Conservation (phyloP, 371 early-diverging fungal genomes). For the Mucor racemosus region DNA sequence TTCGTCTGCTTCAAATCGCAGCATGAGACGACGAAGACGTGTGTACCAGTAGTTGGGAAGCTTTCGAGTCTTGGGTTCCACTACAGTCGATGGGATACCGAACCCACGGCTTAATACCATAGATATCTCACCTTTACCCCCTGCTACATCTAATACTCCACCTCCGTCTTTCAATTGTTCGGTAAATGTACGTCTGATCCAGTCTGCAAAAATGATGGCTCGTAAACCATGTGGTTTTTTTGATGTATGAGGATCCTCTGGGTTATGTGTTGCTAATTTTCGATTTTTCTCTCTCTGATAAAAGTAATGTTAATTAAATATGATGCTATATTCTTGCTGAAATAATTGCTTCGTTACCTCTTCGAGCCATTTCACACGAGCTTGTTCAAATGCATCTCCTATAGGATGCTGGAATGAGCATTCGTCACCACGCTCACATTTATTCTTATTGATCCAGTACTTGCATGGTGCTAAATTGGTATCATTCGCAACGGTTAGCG, state of each 20-base stretch:
- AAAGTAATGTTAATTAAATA: background rate
- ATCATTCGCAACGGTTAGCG: background rate
- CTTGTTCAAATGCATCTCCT: constrained; percentile 31
- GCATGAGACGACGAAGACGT: constrained; percentile 47
- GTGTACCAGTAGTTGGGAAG: constrained; percentile 51
- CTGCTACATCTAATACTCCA: constrained; percentile 61
- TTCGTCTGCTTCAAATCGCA: constrained; percentile 38
- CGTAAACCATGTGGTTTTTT: constrained; percentile 58
- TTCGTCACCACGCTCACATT: constrained; percentile 40
- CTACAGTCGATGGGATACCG: constrained; percentile 48
- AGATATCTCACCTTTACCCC: constrained; percentile 64
- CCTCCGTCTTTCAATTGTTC: constrained; percentile 16
- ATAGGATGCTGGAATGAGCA: constrained; percentile 57
- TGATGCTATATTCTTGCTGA: too few relatives aligned
- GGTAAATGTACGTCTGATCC: constrained; percentile 51
- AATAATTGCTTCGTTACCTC: constrained; percentile 33
- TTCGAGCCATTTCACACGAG: constrained; percentile 45
- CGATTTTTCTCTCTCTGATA: constrained; percentile 35
- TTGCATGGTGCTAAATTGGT: constrained; percentile 48
- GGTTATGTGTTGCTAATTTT: constrained; percentile 41
- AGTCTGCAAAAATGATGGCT: constrained; percentile 58
- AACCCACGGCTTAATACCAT: constrained; percentile 58
- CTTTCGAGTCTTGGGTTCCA: constrained; percentile 61
- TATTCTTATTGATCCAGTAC: constrained; percentile 62
- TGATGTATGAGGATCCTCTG: constrained; percentile 56